A percentile compares a stretch with the other conserved stretches of the same genome.
phyloP scores from a whole-genome alignment of 176 grass and related monocot genomes.

The Oryza australiensis region DNA sequence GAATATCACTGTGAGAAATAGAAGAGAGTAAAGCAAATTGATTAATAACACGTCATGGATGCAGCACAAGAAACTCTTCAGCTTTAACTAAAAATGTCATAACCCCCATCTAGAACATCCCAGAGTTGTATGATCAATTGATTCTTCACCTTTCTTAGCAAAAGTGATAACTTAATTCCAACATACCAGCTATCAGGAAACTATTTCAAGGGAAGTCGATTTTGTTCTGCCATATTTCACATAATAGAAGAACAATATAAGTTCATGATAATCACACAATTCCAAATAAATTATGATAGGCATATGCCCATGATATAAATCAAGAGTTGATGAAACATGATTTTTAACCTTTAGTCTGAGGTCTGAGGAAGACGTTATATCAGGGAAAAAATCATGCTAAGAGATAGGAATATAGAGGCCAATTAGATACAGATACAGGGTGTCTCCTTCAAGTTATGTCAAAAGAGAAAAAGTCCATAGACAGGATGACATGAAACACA shows the following conservation, averaged over 20 bases:
- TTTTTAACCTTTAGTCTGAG: not conserved
- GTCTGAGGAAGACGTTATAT: not conserved
- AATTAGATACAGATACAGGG: not conserved
- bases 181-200: not conserved
- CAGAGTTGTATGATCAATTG: not conserved
- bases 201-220: not conserved
- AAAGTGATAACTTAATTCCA: constrained; percentile 5
- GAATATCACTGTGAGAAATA: constrained; percentile 77
- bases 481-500: constrained; percentile 13
- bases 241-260: constrained; percentile 10
- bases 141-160: not conserved
- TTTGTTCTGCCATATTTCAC: constrained; percentile 21
- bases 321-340: constrained; percentile 15
- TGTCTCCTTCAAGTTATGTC: not conserved
- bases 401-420: not conserved
- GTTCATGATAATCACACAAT: constrained; percentile 8
- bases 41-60: not conserved
- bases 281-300: not conserved
- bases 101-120: not conserved
- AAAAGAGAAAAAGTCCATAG: not conserved
- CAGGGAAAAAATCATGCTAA: not conserved
- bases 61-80: not conserved
- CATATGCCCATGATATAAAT: not conserved
- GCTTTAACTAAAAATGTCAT: not conserved
- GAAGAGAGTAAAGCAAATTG: not conserved